Percentiles rank a stretch among this genome's conserved stretches.
These are phyloP conservation scores for Rhytidhysteron rufulum DNA, from an alignment of 2,329 filamentous ascomycete species.

Conservation along the genomic window DNA sequence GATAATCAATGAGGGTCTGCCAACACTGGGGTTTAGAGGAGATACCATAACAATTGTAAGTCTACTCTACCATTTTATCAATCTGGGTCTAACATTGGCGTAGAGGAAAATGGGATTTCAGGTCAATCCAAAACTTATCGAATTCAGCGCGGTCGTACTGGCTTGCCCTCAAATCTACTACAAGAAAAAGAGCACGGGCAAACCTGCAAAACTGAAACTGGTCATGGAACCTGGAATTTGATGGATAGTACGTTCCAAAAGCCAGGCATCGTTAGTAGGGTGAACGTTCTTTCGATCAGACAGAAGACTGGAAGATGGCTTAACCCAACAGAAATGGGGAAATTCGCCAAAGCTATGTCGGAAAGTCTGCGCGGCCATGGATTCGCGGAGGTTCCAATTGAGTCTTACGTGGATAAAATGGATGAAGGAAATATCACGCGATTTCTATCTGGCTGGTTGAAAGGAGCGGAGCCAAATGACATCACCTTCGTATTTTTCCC, in stretches of 20 bases:
- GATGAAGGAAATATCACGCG: too few relatives aligned
- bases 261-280: too few relatives aligned
- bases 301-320: too few relatives aligned
- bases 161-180: neutral
- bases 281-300: too few relatives aligned
- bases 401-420: too few relatives aligned
- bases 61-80: neutral
- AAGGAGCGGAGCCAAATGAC: neutral
- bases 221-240: neutral
- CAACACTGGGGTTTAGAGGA: constrained; percentile 3
- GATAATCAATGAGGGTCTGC: constrained; percentile 7
- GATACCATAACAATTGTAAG: neutral
- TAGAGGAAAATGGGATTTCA: constrained; percentile 1
- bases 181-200: neutral
- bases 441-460: neutral
- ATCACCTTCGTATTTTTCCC: neutral
- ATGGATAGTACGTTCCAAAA: neutral
- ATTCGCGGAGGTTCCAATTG: too few relatives aligned
- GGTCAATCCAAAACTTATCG: constrained; percentile 4
- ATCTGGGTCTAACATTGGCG: neutral
- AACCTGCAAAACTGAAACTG: neutral
- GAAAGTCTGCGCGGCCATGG: too few relatives aligned
- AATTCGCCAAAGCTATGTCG: too few relatives aligned
- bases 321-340: too few relatives aligned
- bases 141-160: constrained; percentile 3